phyloP scores from a whole-genome alignment of 2,329 filamentous ascomycete genomes.

The Pseudogymnoascus sp. region DNA sequence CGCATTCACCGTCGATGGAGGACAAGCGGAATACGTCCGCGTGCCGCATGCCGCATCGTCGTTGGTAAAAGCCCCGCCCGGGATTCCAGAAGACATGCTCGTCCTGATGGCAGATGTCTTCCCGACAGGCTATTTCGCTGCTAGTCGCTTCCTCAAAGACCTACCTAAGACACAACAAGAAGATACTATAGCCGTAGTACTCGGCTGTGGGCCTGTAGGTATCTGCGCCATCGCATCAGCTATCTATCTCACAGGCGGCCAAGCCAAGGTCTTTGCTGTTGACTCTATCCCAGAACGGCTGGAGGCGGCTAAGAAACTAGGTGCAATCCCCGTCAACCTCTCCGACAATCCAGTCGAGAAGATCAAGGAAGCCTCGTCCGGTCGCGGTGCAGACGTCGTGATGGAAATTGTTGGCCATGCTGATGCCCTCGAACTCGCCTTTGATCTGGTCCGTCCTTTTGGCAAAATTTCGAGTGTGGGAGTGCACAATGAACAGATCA shows the following conservation, averaged over 20 bases:
- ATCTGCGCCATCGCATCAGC: constrained; percentile 3
- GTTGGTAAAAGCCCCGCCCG: constrained; percentile 4
- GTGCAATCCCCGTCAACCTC: constrained; percentile 34
- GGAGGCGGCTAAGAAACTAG: constrained; percentile 27
- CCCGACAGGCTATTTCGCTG: constrained; percentile 22
- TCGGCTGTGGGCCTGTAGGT: constrained; percentile 12
- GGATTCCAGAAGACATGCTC: constrained; percentile 31
- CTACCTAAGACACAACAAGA: constrained; percentile 13
- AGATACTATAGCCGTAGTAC: neutral
- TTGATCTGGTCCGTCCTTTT: constrained; percentile 63
- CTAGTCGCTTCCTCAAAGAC: constrained; percentile 23
- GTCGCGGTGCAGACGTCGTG: constrained; percentile 47
- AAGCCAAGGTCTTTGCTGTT: constrained; percentile 27
- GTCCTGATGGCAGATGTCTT: constrained; percentile 29
- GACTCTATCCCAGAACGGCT: constrained; percentile 28
- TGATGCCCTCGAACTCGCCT: constrained; percentile 59
- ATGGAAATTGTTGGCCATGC: constrained; percentile 56
- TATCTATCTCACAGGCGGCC: too few relatives aligned
- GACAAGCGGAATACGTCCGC: constrained; percentile 4
- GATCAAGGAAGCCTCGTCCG: constrained; percentile 39
- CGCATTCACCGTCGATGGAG: neutral
- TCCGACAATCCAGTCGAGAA: constrained; percentile 26
- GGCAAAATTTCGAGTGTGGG: constrained; percentile 67
- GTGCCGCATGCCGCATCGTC: neutral
- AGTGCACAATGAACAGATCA: constrained; percentile 52